Percentiles rank a stretch among this genome's conserved stretches.
These are phyloP conservation scores for Nicotiana attenuata DNA, from an alignment of 257 asterid species.

Conservation along the genomic window DNA sequence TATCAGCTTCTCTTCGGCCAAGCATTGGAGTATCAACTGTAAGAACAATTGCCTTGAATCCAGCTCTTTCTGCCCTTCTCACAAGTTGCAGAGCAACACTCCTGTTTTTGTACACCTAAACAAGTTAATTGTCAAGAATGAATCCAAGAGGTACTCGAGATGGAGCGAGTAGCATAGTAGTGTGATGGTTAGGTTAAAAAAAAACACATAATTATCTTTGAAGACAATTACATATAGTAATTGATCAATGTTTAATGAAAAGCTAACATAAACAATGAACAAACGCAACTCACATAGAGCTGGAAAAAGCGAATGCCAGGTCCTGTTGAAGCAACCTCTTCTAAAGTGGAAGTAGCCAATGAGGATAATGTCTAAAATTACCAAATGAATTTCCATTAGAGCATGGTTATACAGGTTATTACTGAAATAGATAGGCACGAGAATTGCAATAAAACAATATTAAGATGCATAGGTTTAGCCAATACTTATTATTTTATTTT, in stretches of 20 bases:
- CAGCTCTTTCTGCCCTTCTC: conserved; percentile 83
- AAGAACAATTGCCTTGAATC: conserved; percentile 88
- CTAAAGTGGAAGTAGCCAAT: no score
- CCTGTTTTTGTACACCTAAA: conserved; percentile 78
- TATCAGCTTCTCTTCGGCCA: conserved; percentile 37
- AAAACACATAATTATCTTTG: no score
- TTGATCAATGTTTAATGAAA: neutral
- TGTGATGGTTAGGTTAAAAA: no score
- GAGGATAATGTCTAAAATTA: neutral
- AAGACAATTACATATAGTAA: no score
- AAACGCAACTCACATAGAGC: no score
- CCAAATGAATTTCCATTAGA: conserved; percentile 10
- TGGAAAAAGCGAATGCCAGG: no score
- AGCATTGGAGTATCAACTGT: conserved; percentile 83
- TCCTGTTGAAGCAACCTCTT: no score
- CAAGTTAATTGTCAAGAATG: neutral
- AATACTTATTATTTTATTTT: neutral
- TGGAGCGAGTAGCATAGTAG: no score
- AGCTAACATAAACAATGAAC: neutral
- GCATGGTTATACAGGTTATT: no score
- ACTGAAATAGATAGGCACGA: neutral
- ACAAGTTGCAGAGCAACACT: conserved; percentile 79
- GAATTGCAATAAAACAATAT: no score
- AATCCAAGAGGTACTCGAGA: no score
- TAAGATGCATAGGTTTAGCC: neutral